These are phyloP conservation scores for Haberlea rhodopensis DNA, from an alignment of 257 asterid species.

Conservation along the genomic window DNA sequence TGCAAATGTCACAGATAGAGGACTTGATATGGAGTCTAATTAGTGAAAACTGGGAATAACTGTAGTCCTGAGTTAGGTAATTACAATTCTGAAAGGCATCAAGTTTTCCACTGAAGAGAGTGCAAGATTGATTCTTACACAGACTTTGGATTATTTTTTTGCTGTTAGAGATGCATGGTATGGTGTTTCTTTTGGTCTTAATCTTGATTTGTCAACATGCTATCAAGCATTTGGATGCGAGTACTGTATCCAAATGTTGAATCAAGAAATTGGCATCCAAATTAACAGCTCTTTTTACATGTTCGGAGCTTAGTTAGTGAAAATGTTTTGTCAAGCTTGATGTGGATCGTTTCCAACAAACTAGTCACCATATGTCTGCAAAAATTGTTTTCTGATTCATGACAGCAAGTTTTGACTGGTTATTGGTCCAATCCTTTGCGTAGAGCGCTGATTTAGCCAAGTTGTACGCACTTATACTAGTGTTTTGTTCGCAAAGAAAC, in stretches of 20 bases:
- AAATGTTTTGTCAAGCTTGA: not conserved
- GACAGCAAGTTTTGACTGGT: not conserved
- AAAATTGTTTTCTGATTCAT: conserved; percentile 3
- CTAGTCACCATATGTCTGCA: not conserved
- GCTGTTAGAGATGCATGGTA: not conserved
- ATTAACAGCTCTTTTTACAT: not conserved
- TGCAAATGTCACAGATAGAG: no score
- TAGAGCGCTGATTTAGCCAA: not conserved
- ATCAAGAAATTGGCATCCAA: not conserved
- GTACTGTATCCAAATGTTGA: not conserved
- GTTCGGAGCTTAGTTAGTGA: not conserved
- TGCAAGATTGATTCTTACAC: conserved; percentile 7
- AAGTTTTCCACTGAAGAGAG: not conserved
- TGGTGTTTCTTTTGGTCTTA: not conserved
- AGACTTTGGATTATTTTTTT: not conserved
- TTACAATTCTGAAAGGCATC: not conserved
- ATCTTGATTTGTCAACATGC: not conserved
- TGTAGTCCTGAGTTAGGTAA: no score
- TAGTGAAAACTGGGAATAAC: no score
- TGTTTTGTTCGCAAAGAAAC: not conserved
- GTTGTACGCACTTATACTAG: not conserved
- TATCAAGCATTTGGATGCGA: not conserved
- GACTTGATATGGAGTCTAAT: no score
- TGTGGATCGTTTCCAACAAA: not conserved
- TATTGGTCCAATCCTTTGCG: not conserved